Base-by-base conservation (phyloP, 345 rosid species). In the Eucalyptus coolabah region DNA sequence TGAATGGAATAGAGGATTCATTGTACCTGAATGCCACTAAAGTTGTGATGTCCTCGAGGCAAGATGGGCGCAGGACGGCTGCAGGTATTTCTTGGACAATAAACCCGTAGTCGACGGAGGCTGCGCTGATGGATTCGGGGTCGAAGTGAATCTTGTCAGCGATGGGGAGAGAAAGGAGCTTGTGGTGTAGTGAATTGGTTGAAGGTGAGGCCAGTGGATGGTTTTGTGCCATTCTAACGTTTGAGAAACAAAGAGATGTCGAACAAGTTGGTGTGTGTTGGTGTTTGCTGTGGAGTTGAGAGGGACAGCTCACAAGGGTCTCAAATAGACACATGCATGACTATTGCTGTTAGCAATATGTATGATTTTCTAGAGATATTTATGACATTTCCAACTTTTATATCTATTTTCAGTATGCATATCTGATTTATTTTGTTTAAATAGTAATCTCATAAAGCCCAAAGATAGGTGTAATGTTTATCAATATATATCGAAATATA, bases 31-130 rank as follows among this genome's bases (percentile, higher is more conserved):
- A 87, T 50, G 88, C 90, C 40, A 94, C 65, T 15, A 93, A 82
- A 44, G 63, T 86, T 15, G 17, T 77, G n/a, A 93, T 88, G 60
- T 94, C 95, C 12, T 92, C 87, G 6, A 83, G 81, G 11, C 92
- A 87, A 2, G 94, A 60, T 12, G 96, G 93, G 51, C 45, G 81
- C 16, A 93, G 90, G 65, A 93, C 94, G 5, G 94, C 94, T 1
- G 87, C 72, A 2, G 96, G 95, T 6, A 54, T 53, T 85, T 88
- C 77, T 18, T 67, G 88, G 60, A 90, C 87, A 28, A 94, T 88
- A 90, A 86, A 87, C 4, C 96, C 96, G n/a, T 87, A 93, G 88
- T 93, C 96, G 12, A 45, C 49, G 3, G 93, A 91, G 87, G 91
- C 93, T 3, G 85, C 49, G 72, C 77, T 49, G n/a, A 89, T 89